Percentiles rank a stretch among this genome's conserved stretches.
Conservation (phyloP, 106 monocot genomes). For the Alisma plantagoaquatica region DNA sequence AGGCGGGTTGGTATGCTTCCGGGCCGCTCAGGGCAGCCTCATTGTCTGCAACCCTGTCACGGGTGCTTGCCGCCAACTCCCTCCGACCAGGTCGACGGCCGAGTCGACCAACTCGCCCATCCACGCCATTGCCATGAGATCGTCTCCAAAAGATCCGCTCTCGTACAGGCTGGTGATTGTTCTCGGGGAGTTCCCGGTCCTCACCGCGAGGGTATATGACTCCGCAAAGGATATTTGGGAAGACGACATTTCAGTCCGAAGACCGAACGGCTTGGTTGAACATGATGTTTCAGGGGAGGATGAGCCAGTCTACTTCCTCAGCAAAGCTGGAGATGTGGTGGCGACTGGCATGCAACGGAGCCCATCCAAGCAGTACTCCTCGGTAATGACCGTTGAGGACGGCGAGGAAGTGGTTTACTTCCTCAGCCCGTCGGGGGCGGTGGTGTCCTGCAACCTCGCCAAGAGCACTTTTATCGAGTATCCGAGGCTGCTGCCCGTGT, state of each 20-base stretch:
- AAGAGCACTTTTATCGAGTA: constrained; percentile 28
- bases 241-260: constrained; percentile 15
- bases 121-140: constrained; percentile 65
- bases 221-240: constrained; percentile 43
- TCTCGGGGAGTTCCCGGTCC: constrained; percentile 35
- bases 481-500: constrained; percentile 53
- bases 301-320: constrained; percentile 64
- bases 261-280: constrained; percentile 10
- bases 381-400: constrained; percentile 38
- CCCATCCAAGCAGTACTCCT: constrained; percentile 70
- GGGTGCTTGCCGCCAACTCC: constrained; percentile 38
- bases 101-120: constrained; percentile 18
- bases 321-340: constrained; percentile 80
- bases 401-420: constrained; percentile 53
- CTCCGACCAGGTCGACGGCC: background rate
- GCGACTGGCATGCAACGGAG: constrained; percentile 72
- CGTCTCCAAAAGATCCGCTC: constrained; percentile 7
- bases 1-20: constrained; percentile 58
- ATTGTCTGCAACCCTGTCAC: constrained; percentile 51
- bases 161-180: constrained; percentile 46
- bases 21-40: constrained; percentile 19
- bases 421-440: constrained; percentile 51
- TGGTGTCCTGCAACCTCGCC: constrained; percentile 43
- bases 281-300: constrained; percentile 6
- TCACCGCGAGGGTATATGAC: constrained; percentile 34